phyloP scores from a whole-genome alignment of 768 basidiomycete species.

The Phanerochaete carnosa region DNA sequence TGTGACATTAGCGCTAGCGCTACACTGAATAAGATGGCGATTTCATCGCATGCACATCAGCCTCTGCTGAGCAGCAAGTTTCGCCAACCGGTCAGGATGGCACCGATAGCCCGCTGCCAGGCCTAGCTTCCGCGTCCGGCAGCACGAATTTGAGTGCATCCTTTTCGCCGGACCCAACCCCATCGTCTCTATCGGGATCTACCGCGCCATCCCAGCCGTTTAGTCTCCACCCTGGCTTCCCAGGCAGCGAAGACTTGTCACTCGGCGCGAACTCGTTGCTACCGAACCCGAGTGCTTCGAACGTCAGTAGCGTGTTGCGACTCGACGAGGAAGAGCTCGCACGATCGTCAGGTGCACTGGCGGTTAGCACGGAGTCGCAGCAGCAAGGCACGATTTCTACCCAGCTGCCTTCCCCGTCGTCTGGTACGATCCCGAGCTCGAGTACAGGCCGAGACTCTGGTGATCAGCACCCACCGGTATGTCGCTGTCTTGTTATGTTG shows the following conservation, averaged over 20 bases:
- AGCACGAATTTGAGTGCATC: slow-evolving; percentile 19
- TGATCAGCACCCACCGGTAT: slow-evolving; percentile 92
- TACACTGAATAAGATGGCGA: slow-evolving; percentile 23
- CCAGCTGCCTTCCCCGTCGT: slow-evolving; percentile 74
- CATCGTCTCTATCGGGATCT: slow-evolving; percentile 22
- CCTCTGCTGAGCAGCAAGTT: slow-evolving; percentile 19
- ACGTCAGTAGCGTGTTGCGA: slow-evolving; percentile 36
- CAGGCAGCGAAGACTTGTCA: slow-evolving; percentile 15
- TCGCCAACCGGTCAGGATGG: slow-evolving; percentile 24
- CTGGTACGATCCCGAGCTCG: slow-evolving; percentile 57
- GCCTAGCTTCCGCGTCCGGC: slow-evolving; percentile 12
- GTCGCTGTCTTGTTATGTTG: slow-evolving; percentile 21
- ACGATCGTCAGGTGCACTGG: slow-evolving; percentile 36
- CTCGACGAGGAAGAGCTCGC: slow-evolving; percentile 33
- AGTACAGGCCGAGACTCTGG: slow-evolving; percentile 36
- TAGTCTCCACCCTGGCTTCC: slow-evolving; percentile 24
- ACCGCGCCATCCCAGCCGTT: slow-evolving; percentile 25
- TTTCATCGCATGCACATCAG: slow-evolving; percentile 16
- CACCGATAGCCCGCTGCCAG: slow-evolving; percentile 5
- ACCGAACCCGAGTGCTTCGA: slow-evolving; percentile 39
- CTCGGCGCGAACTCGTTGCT: slow-evolving; percentile 24
- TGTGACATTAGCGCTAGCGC: slow-evolving; percentile 24
- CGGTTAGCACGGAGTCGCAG: slow-evolving; percentile 48
- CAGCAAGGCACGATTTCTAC: slow-evolving; percentile 58
- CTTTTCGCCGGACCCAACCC: slow-evolving; percentile 26